Evolutionary conservation across 2,329 filamentous ascomycete species (phyloP), one percentile per base, ranked within the genome.

Genomic region (Mycosphaerella sp.): DNA sequence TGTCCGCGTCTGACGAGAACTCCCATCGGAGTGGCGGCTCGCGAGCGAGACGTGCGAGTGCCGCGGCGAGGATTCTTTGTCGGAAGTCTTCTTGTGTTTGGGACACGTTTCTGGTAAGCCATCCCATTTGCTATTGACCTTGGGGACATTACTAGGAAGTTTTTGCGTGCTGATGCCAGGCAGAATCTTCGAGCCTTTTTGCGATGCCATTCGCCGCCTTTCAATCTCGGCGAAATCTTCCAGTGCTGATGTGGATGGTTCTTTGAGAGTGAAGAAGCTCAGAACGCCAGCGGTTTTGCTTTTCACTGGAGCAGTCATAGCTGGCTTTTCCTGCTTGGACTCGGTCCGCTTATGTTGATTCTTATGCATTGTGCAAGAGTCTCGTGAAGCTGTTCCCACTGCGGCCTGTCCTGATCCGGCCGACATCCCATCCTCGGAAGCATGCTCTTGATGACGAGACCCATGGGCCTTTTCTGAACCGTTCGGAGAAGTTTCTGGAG

Each of bases 91-190:
- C 49, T 57, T 66, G 12, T 62, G 56, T 56, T 71, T 74, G 39
- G 69, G 57, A 1, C 61, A 54, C n/a, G 2, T 25, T 17, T 73
- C 68, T 10, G 76, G 76, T 6, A 78, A 60, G 8, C 76, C 76
- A 56, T 79, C 71, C 76, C 76, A 79, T 62, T 75, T 78, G 25
- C 73, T 73, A 53, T 78, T 79, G 32, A 78, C 75, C 55, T 73
- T 77, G 16, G 76, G 76, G 1, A 78, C 74, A 48, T 65, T 66
- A 3, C 68, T 57, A 5, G 76, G 76, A 34, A 79, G 67, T 56
- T 73, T 76, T 53, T 73, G 69, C 5, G 67, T 59, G 5, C 73
- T 71, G 1, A 73, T 64, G 37, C 68, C 65, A 1, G 70, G 62
- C 44, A 72, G 53, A 32, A 68, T 66, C 39, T 55, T 59, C 10